Evolutionary conservation across 2,329 filamentous ascomycete genomes (phyloP), one percentile per base, ranked within the genome.

Genomic region (Fusarium newnesense): DNA sequence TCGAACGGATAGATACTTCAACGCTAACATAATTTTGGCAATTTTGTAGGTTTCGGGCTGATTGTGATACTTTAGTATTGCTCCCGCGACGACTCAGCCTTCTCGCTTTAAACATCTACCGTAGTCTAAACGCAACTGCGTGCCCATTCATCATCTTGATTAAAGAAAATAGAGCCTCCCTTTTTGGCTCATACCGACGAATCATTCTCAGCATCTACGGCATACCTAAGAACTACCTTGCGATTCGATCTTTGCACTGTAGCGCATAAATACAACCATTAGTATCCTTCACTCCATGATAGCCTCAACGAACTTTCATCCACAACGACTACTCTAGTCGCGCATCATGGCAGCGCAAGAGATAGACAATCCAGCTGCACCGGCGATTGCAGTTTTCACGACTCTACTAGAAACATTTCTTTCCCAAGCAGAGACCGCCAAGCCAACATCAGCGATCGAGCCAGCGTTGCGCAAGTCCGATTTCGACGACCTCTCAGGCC

Each of bases 381-480:
- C 85, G 58, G 86, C 86, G 57, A 89, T 92, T 59, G 84, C 84
- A 46, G 81, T 84, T 32, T 90, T 92, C 75, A 83, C 82, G 40
- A 77, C 79, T 32, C 84, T 92, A 30, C 83, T 94, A 37, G 82
- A 86, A 44, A 81, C 87, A 43, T 86, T 93, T 39, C 83, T 95
- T 44, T 79, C 83, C 42, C 88, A 87, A 79, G 92, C 92, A 65
- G 86, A 87, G 59, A 78, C 84, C 43, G 81, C 87, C 69, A 94
- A 94, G 80, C 84, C 86, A 37, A 85, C 86, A 40, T 81, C 86
- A 26, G 85, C 87, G 26, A 89, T 95, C 74, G 94, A 97, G 76
- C 93, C 93, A 18, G 90, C 92, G 7, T 86, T 98, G 71, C 90
- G 89, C 34, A 93, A 95, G 79, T 85, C 89, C 58, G 90, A 94